Percentiles rank a stretch among this genome's conserved stretches.
phyloP scores from a whole-genome alignment of 768 basidiomycete species.

The Lactarius psammicola region DNA sequence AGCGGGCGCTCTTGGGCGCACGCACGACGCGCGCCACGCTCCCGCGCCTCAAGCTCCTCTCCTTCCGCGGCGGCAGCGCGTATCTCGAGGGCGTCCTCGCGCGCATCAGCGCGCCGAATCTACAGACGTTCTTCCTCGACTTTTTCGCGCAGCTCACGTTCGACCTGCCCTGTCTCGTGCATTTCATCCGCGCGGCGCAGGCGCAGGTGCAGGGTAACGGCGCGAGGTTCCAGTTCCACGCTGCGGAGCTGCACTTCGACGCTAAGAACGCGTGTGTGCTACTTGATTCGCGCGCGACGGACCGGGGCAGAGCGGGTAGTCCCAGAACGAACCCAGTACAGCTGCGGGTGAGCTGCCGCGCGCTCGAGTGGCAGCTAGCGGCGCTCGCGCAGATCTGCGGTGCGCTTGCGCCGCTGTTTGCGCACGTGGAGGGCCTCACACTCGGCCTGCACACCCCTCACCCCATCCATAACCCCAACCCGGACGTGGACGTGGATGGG shows the following conservation, averaged over 20 bases:
- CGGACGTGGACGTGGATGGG: not conserved
- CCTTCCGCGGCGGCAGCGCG: slow-evolving; percentile 1
- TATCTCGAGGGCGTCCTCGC: slow-evolving; percentile 6
- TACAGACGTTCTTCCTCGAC: not conserved
- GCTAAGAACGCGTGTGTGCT: too few relatives aligned
- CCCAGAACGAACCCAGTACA: not conserved
- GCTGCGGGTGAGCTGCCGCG: not conserved
- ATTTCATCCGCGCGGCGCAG: too few relatives aligned
- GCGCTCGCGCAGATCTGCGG: slow-evolving; percentile 1
- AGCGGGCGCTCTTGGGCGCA: not conserved
- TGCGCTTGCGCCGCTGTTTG: not conserved
- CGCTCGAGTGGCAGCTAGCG: not conserved
- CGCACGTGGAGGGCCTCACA: not conserved
- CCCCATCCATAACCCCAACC: too few relatives aligned
- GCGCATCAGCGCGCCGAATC: not conserved
- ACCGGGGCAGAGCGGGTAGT: too few relatives aligned
- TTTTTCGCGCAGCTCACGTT: slow-evolving; percentile 15
- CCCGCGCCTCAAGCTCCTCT: not conserved
- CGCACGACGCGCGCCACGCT: not conserved
- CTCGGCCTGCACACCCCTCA: slow-evolving; percentile 1
- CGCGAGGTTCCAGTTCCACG: too few relatives aligned
- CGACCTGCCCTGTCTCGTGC: not conserved
- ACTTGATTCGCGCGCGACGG: too few relatives aligned
- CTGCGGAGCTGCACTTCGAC: too few relatives aligned
- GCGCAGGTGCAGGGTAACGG: too few relatives aligned